These are phyloP conservation scores for Neophaeococcomyces aloes DNA, from an alignment of 2,329 filamentous ascomycete species.

Conservation along the genomic window DNA sequence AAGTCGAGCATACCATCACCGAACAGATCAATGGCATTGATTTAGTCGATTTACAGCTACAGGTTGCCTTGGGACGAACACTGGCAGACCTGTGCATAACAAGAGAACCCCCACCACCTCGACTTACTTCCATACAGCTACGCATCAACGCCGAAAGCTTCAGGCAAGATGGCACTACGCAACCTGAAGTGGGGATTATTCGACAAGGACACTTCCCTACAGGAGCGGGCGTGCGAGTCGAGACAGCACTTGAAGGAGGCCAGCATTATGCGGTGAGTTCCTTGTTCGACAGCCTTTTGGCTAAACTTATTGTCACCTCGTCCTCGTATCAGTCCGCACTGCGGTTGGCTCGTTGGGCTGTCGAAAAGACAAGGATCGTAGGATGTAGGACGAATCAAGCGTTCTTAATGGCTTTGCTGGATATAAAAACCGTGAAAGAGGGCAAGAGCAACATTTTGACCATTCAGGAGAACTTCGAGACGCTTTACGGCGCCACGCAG, in stretches of 20 bases:
- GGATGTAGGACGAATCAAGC: constrained; percentile 46
- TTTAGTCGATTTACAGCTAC: constrained; percentile 30
- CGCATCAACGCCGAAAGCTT: constrained; percentile 17
- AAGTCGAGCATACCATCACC: constrained; percentile 41
- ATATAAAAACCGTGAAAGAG: constrained; percentile 11
- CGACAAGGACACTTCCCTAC: constrained; percentile 35
- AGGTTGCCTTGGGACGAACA: constrained; percentile 23
- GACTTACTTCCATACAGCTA: constrained; percentile 15
- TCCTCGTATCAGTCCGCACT: constrained; percentile 43
- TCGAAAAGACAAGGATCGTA: constrained; percentile 44
- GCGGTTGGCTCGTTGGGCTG: constrained; percentile 43
- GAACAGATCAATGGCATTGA: constrained; percentile 32
- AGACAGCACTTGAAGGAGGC: constrained; percentile 40
- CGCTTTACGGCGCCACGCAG: constrained; percentile 13
- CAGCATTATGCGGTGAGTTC: constrained; percentile 37
- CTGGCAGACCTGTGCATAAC: constrained; percentile 13
- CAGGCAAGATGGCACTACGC: constrained; percentile 14
- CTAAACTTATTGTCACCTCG: constrained; percentile 49
- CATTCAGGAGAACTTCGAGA: constrained; percentile 14
- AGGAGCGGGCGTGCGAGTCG: constrained; percentile 48
- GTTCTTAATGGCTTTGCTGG: constrained; percentile 15
- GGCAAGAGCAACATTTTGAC: constrained; percentile 16
- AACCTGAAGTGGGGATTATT: constrained; percentile 15
- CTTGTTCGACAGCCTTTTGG: constrained; percentile 49
- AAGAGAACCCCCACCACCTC: constrained; percentile 12